Base-by-base conservation (phyloP, 129 eudicot species). In the Flaveria sonorensis region DNA sequence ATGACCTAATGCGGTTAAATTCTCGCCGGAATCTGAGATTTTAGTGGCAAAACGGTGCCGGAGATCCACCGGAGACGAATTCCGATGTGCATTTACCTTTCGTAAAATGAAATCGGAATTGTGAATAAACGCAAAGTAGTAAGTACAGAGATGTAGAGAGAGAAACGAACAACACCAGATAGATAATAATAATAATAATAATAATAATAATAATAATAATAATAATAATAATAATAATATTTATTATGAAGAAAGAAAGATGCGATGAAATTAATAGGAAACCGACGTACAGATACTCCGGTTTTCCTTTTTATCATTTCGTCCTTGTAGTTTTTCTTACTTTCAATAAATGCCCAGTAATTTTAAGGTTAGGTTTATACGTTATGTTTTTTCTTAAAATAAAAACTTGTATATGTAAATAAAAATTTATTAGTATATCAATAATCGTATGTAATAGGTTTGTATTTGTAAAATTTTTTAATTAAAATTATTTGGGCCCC, bases 11-110 rank as follows among this genome's bases (percentile, higher is more conserved):
- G 60, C 6, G 47, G 18, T 32, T 2, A 57, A 5, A 16, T 71
- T 61, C 2, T 82, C 21, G 64, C 76, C 84, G 81, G 86, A 83
- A 90, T 76, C 69, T 36, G 75, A 50, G 74, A 81, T 82, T 76
- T 87, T 81, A 88, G 83, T 67, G 30, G 50, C 39, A 11, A 51
- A 77, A 69, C 62, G 85, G 70, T 28, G 85, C 81, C 87, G 86
- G 87, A 74, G 78, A 78, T 36, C 16, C 47, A 84, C 84, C 74
- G 77, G 14, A n/a, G 13, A 24, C 24, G 13, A 42, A 32, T 76
- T 30, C 47, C 19, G 19, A 23, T 19, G 28, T 16, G 32, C 32
- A 18, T 59, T 40, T n/a, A n/a, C n/a, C n/a, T 43, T 42, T 61
- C 3, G 6, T 72, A 47, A 30, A 30, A 30, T 30, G 6, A 30